Base-by-base conservation (phyloP, 768 basidiomycete genomes). In the Mycena albidolilacea region DNA sequence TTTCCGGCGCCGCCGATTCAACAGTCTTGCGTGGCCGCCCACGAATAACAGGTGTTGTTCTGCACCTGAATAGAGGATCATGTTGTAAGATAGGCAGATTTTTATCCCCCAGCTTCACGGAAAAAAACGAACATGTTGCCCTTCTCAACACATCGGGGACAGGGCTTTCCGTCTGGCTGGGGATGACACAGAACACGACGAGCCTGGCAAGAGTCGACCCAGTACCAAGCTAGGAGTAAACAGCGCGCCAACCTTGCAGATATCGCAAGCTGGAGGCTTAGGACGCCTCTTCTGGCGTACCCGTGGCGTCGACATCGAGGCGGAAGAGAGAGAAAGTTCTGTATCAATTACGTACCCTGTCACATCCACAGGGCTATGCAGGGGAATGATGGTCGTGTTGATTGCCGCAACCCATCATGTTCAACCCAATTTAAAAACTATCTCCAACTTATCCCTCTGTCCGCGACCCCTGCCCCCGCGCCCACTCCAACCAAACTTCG, bases 141-240 rank as follows among this genome's bases (percentile, higher is more conserved):
- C 21, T 68, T 68, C 17, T 68, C 67, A 15, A 39, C 57, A 17
- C 67, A 68, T 30, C 67, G 41, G 5, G 67, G 67, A 38, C 65
- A 66, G 3, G 65, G 37, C 6, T 23, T 14, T 3, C 65, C 65
- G 15, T 66, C 57, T 2, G 54, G 57, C 35, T 67, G 67, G 10
- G 67, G 67, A 48, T 68, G 67, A 19, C 67, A 68, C 15, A 68
- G 19, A 4, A 68, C 67, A 17, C 67, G 67, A 17, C 57, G 55
- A 35, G 67, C 58, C 67, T 68, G 41, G 5, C 30, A 30, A 30
- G 30, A 30, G 30, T 30, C 30, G 30, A 30, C 30, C 30, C 30
- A 30, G 30, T 30, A 30, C 30, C 4, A 7, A 21, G 30, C 4
- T 4, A 4, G 30, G 30, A 30, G 30, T 4, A 30, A 30, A 30